Evolutionary conservation across 1,139 yeast species (phyloP), one percentile per base, ranked within the genome.

Genomic region (Blastobotrys indianensis): DNA sequence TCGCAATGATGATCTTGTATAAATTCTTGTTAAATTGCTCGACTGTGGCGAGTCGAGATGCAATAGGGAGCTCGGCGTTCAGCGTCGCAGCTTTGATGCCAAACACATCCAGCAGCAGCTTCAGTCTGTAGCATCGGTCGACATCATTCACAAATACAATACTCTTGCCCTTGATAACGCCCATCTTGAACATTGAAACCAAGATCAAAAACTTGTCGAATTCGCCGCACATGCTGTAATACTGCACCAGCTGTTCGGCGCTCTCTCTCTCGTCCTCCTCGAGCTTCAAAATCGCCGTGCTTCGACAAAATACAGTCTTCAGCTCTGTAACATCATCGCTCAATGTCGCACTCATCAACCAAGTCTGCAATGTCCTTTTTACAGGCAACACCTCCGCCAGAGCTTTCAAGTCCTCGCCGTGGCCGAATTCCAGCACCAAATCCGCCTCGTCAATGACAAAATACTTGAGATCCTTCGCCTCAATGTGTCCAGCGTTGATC

Each of bases 361-460:
- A 90, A 1, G 94, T 82, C 67, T 94, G 98, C 55, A 87, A 70
- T 47, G 82, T 80, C 57, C 82, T 82, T 62, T 80, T 81, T 46
- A 81, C 73, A 10, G 94, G 92, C 53, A 87, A 68, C 52, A 69
- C 76, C 20, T 73, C 72, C 12, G 83, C 76, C 51, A 92, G 73
- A 17, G 63, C 63, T 46, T 74, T 68, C 54, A 94, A 72, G 66
- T 94, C 98, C 6, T 87, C 95, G 56, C 80, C 77, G 64, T 92
- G 87, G 13, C 98, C 99, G 64, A 85, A 94, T 2, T 95, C 83
- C 47, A 87, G 70, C 39, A 94, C 80, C 58, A 92, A 75, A 69
- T 94, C 99, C 15, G 94, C 97, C 66, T 94, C 99, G 69, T 94
- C 99, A 54, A 94, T 85, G 33, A 88, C 94, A 48, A 92, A 68